Evolutionary conservation across 2,329 filamentous ascomycete species (phyloP).

Genomic region (Sporothrix protearum): DNA sequence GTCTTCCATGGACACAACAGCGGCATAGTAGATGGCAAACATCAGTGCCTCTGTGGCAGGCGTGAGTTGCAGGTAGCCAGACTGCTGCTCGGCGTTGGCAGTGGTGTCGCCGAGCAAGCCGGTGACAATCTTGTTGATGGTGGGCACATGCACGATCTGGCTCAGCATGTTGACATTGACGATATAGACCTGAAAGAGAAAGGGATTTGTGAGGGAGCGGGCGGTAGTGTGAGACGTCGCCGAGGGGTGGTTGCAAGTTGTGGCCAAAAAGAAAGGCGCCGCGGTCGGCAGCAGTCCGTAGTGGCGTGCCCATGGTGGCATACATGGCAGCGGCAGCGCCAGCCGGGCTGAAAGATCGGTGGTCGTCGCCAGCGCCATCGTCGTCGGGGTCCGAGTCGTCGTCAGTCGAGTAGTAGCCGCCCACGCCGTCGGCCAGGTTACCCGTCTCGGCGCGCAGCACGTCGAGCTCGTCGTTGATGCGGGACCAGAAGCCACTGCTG

Average conservation of each 20-base stretch:
- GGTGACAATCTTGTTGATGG: conserved; percentile 38
- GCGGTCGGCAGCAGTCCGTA: conserved; percentile 43
- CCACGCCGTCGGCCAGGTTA: conserved; percentile 28
- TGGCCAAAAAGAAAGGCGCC: conserved; percentile 52
- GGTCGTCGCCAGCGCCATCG: conserved; percentile 28
- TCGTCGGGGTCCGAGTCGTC: conserved; percentile 33
- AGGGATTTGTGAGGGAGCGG: conserved; percentile 56
- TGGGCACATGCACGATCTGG: conserved; percentile 47
- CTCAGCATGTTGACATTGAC: conserved; percentile 50
- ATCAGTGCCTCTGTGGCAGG: conserved; percentile 51
- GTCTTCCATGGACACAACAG: conserved; percentile 54
- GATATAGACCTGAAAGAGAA: conserved; percentile 47
- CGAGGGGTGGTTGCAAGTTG: conserved; percentile 35
- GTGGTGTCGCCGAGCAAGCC: conserved; percentile 24
- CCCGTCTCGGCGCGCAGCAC: conserved; percentile 42
- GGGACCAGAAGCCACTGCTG: conserved; percentile 53
- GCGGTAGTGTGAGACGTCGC: conserved; percentile 39
- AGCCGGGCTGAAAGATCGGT: background rate
- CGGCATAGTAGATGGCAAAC: conserved; percentile 56
- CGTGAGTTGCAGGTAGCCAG: conserved; percentile 32
- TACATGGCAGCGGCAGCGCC: background rate
- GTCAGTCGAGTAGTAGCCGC: conserved; percentile 41
- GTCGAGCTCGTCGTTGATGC: conserved; percentile 53
- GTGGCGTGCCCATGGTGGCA: background rate
- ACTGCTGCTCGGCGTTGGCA: conserved; percentile 18